A percentile compares a stretch with the other conserved stretches of the same genome.
phyloP scores from a whole-genome alignment of 2,329 filamentous ascomycete genomes.

The Corniculantispora saksenae region DNA sequence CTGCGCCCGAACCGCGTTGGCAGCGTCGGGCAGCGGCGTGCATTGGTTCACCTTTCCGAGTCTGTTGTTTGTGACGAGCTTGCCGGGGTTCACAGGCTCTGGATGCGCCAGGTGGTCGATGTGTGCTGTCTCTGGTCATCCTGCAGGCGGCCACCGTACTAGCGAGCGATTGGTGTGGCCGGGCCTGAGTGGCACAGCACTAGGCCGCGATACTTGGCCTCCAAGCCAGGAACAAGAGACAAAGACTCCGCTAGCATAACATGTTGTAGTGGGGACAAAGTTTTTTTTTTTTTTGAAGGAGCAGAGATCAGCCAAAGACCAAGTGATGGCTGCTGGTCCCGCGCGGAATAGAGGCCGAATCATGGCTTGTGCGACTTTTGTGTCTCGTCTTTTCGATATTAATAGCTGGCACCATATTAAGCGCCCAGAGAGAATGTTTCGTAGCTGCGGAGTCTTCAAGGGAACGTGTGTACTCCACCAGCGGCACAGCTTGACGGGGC shows the following conservation, averaged over 20 bases:
- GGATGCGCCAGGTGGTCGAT: not conserved
- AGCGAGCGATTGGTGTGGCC: conserved; percentile 3
- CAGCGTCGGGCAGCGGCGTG: not conserved
- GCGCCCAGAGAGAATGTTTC: conserved; percentile 15
- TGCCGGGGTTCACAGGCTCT: not conserved
- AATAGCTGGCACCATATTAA: conserved; percentile 9
- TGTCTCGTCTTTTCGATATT: conserved; percentile 15
- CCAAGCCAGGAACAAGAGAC: conserved; percentile 14
- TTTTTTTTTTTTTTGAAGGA: not conserved
- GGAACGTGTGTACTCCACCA: conserved; percentile 8
- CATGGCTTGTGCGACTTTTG: not conserved
- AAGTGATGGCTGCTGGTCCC: not conserved
- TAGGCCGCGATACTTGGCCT: conserved; percentile 11
- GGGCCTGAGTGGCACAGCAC: conserved; percentile 1
- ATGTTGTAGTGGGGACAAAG: not conserved
- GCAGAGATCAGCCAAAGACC: not conserved
- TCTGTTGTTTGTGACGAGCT: not conserved
- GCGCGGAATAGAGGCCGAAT: not conserved
- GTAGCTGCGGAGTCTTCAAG: conserved; percentile 1
- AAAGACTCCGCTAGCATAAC: conserved; percentile 7
- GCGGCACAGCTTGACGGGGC: not conserved
- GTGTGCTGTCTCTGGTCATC: conserved; percentile 4
- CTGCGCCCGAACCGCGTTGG: not conserved
- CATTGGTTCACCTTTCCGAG: not conserved
- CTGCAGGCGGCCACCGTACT: not conserved